Percentiles rank a stretch among this genome's conserved stretches.
These are phyloP conservation scores for Pilaira anomala DNA, from an alignment of 192 early-diverging fungal species.

Conservation along the genomic window DNA sequence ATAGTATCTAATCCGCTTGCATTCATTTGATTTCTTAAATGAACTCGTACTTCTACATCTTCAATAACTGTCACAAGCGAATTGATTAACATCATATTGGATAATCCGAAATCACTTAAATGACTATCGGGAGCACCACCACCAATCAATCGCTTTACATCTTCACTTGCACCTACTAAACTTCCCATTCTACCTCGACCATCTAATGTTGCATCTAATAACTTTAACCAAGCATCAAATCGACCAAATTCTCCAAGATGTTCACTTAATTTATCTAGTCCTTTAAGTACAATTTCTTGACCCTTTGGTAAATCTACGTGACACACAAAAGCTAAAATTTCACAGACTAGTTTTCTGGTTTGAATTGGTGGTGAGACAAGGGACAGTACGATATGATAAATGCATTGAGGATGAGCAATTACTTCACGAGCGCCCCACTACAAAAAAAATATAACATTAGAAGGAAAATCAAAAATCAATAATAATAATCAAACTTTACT, in stretches of 20 bases:
- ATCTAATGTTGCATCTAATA: constrained; percentile 74
- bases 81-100: constrained; percentile 75
- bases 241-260: constrained; percentile 57
- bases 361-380: constrained; percentile 71
- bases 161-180: constrained; percentile 71
- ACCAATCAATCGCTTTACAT: constrained; percentile 61
- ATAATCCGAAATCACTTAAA: constrained; percentile 71
- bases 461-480: constrained; percentile 4
- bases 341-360: constrained; percentile 70
- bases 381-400: constrained; percentile 67
- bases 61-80: constrained; percentile 69
- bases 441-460: constrained; percentile 16
- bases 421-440: constrained; percentile 79
- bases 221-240: constrained; percentile 77
- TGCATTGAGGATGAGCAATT: constrained; percentile 66
- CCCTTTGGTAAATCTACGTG: constrained; percentile 75
- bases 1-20: constrained; percentile 68
- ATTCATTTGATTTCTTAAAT: constrained; percentile 70
- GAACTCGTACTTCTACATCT: constrained; percentile 71
- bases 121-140: constrained; percentile 61
- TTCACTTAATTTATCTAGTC: constrained; percentile 74
- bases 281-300: constrained; percentile 69
- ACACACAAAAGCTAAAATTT: constrained; percentile 74
- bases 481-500: constrained; percentile 15
- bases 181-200: constrained; percentile 78